Evolutionary conservation across 768 basidiomycete genomes (phyloP), one percentile per base, ranked within the genome.

Genomic region (Lentinula raphanica): DNA sequence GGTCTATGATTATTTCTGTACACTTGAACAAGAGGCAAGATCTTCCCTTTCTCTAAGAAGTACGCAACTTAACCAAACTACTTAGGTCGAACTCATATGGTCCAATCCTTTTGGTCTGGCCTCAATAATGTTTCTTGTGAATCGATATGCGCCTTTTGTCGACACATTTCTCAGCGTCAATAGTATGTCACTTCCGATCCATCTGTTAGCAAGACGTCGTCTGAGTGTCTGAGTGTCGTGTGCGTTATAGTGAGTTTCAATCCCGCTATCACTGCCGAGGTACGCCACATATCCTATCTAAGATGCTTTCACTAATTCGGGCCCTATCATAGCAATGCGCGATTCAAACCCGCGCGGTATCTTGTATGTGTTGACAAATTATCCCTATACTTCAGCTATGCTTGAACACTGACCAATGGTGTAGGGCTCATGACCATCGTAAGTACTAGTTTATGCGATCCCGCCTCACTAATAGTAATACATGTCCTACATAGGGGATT

Each of bases 141-240:
- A 72, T 54, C 68, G 70, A 12, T 72, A 72, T 59, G 64, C 68
- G 31, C 70, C 70, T 5, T 72, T 71, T 51, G 56, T 71, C 45
- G 70, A 71, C 54, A 67, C 65, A 19, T 63, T 67, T 49, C 19
- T 71, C 38, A 54, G 27, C 35, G 25, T 54, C 28, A 39, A 39
- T 3, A 19, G 53, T 54, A 15, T 19, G 38, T n/a, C 38, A 19
- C n/a, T 36, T 6, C 13, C 36, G 8, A 21, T 0, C 27, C 19
- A 25, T 11, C 5, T 28, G 3, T 3, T 9, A 23, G 29, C 28
- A 8, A 11, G 3, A 49, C 27, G 19, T 28, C 9, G 27, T 40
- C 42, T 3, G 27, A 2, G 11, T 19, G 11, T 6, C 28, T 49
- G 7, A 8, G 9, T 7, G 7, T 11, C 17, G n/a, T n/a, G n/a